These are phyloP conservation scores for Phytophthora quininea DNA, from an alignment of 352 stramenopile species.

Conservation along the genomic window DNA sequence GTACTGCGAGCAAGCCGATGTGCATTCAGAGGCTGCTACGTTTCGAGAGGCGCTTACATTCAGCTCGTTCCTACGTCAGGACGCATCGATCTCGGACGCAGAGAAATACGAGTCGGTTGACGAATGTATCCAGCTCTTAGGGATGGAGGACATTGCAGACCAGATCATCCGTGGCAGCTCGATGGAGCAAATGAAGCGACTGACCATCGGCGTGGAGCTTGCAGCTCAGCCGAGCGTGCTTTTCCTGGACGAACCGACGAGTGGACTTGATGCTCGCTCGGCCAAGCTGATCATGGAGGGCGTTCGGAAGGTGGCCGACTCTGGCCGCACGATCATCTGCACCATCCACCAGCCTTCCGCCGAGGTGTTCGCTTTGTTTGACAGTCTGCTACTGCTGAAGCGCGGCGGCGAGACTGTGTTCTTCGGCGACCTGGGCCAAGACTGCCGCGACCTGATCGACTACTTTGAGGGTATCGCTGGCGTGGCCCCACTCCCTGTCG, in stretches of 20 bases:
- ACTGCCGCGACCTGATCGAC: constrained; percentile 37
- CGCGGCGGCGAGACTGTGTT: constrained; percentile 42
- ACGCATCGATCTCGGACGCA: constrained; percentile 24
- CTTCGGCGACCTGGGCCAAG: constrained; percentile 32
- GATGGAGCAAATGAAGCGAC: constrained; percentile 22
- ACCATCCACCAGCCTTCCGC: constrained; percentile 1
- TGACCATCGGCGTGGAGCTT: constrained; percentile 49
- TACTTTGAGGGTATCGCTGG: constrained; percentile 51
- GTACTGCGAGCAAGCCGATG: constrained; percentile 25
- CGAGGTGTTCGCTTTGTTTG: constrained; percentile 1
- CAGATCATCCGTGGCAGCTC: constrained; percentile 45
- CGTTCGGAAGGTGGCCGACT: background rate
- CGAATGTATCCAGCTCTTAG: constrained; percentile 80
- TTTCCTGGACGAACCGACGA: constrained; percentile 60
- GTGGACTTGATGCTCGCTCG: constrained; percentile 32
- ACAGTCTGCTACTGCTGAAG: constrained; percentile 18
- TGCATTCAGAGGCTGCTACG: constrained; percentile 2
- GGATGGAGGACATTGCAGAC: constrained; percentile 60
- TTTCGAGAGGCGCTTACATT: constrained; percentile 1
- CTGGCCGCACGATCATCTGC: constrained; percentile 1
- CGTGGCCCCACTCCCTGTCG: constrained; percentile 35
- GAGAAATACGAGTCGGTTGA: constrained; percentile 35
- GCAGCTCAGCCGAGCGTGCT: constrained; percentile 47
- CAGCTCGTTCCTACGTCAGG: constrained; percentile 77
- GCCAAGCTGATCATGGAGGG: constrained; percentile 1